phyloP scores from a whole-genome alignment of 768 basidiomycete species.

The Roridomyces roridus region DNA sequence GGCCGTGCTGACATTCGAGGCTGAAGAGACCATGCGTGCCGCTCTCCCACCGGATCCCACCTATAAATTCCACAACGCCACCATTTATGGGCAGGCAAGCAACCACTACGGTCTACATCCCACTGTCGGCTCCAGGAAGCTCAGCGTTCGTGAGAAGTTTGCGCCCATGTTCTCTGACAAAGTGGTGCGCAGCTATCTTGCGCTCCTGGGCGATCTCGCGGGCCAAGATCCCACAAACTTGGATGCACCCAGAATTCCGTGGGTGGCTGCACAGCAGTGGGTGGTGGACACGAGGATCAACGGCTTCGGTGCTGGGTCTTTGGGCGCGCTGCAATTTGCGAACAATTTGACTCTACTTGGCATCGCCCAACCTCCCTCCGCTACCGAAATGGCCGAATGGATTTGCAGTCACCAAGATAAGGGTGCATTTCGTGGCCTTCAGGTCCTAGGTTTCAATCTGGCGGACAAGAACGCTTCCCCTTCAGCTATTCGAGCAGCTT shows the following conservation, averaged over 20 bases:
- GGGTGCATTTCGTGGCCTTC: slow-evolving; percentile 21
- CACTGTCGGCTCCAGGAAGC: background rate
- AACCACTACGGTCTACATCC: slow-evolving; percentile 4
- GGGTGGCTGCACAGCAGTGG: too few relatives aligned
- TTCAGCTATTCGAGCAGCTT: slow-evolving; percentile 4
- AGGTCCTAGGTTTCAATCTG: slow-evolving; percentile 11
- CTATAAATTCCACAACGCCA: background rate
- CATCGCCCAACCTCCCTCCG: background rate
- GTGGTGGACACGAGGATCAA: too few relatives aligned
- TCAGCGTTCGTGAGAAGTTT: slow-evolving; percentile 7
- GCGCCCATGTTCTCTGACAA: background rate
- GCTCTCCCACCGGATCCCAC: background rate
- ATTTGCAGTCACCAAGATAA: slow-evolving; percentile 10
- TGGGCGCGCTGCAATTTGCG: background rate
- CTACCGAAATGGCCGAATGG: slow-evolving; percentile 12
- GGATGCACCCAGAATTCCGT: too few relatives aligned
- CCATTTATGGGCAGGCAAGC: slow-evolving; percentile 3
- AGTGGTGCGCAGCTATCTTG: background rate
- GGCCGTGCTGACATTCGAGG: background rate
- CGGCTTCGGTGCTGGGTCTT: too few relatives aligned
- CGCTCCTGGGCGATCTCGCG: slow-evolving; percentile 4
- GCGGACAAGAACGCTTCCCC: background rate
- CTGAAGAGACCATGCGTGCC: background rate
- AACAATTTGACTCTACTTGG: too few relatives aligned
- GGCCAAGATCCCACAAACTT: too few relatives aligned